Evolutionary conservation across 2,329 filamentous ascomycete species (phyloP), one percentile per base, ranked within the genome.

Genomic region (Cercospora citrullina): DNA sequence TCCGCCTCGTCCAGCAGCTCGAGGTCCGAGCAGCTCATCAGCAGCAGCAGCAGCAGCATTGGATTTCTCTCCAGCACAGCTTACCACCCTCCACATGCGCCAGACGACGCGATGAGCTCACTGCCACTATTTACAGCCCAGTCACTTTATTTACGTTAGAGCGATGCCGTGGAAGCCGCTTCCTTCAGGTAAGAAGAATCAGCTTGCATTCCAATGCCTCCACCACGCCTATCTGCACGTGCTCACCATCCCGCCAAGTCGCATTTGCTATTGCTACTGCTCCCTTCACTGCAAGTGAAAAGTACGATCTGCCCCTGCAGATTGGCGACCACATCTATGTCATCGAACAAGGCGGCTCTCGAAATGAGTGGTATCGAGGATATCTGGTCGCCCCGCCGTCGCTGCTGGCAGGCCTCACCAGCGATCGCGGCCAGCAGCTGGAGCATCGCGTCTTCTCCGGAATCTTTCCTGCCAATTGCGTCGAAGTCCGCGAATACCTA

Each of bases 311-410:
- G 21, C 95, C 96, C 9, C 90, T 99, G 79, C 94, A 99, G 81
- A 92, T 99, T 72, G 95, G 95, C 79, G 95, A 99, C 86, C 95
- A 99, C 82, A 85, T 99, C 72, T 99, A 99, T 82, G 96, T 99
- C 73, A 97, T 99, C 78, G 94, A 98, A 81, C 93, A 98, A 81
- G 96, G 94, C 45, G 91, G 93, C 23, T 81, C 79, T 42, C 89
- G 96, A 81, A 92, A 91, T 75, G 88, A 92, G 79, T 99, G 95
- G 96, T 91, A 94, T 80, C 90, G 95, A 64, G 95, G 95, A 68
- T 99, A 99, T 81, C 86, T 99, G 68, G 91, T 99, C 73, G 93
- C 95, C 71, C 94, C 95, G 63, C 95, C 95, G 21, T 97, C 93
- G 74, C 84, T 99, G 78, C 87, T 99, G 68, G 92, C 95, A 18